phyloP scores from a whole-genome alignment of 148 eudicot genomes.

The Spergularia bocconei region DNA sequence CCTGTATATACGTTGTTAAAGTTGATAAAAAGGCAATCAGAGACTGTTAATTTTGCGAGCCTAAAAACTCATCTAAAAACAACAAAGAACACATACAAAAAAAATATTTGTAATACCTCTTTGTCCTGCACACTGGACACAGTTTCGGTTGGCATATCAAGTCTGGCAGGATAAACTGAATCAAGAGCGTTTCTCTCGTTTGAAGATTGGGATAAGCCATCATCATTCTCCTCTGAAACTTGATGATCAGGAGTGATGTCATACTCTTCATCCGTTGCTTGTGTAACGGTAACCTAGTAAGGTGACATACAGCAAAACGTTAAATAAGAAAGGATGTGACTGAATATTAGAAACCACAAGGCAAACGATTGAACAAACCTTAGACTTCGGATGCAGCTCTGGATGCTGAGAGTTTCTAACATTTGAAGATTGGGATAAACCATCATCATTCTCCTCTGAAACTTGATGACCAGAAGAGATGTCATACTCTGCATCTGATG shows the following conservation, averaged over 20 bases:
- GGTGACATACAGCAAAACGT: not conserved
- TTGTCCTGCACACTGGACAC: not conserved
- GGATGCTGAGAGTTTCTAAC: conserved; percentile 35
- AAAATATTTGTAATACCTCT: conserved; percentile 2
- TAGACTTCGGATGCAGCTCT: conserved; percentile 41
- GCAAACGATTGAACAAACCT: conserved; percentile 36
- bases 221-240: conserved; percentile 12
- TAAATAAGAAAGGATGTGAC: not conserved
- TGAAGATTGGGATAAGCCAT: not conserved
- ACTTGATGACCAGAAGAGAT: conserved; percentile 12
- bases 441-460: conserved; percentile 9
- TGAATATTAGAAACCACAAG: not conserved
- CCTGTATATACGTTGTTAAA: conserved; percentile 24
- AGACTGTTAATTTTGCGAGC: too few relatives aligned
- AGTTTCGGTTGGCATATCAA: not conserved
- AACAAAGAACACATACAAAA: not conserved
- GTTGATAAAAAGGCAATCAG: not conserved
- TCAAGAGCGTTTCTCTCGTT: not conserved
- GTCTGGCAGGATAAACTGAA: conserved; percentile 11
- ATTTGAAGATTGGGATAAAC: not conserved
- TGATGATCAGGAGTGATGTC: conserved; percentile 8
- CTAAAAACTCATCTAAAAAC: not conserved
- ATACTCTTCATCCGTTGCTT: not conserved
- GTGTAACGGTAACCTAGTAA: conserved; percentile 18
- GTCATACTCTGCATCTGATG: not conserved